phyloP scores from a whole-genome alignment of 306 rosid species.

The Carpinus fangiana region DNA sequence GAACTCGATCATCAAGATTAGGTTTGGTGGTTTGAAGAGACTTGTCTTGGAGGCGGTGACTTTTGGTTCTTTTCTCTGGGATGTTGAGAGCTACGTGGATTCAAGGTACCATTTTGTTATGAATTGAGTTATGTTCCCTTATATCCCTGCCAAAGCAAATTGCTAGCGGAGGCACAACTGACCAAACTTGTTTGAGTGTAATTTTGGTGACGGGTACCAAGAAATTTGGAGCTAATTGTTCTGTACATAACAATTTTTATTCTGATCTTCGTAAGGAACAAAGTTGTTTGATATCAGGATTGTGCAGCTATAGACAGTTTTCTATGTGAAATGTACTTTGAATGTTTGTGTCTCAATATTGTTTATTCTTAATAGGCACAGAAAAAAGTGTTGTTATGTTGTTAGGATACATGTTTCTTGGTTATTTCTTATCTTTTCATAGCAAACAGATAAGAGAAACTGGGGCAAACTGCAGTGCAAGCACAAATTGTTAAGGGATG shows the following conservation, averaged over 20 bases:
- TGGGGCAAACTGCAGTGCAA: too few species aligned
- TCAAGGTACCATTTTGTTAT: conserved; percentile 84
- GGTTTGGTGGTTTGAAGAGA: conserved; percentile 81
- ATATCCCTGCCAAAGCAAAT: conserved; percentile 18
- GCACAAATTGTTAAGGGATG: too few species aligned
- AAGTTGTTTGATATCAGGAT: neutral
- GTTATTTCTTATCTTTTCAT: neutral
- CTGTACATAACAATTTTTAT: conserved; percentile 34
- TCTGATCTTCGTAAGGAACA: neutral
- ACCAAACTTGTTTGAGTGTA: conserved; percentile 22
- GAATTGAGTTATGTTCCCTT: conserved; percentile 35
- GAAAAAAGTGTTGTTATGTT: neutral
- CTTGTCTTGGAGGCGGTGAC: conserved; percentile 88
- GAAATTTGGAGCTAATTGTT: conserved; percentile 21
- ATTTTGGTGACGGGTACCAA: conserved; percentile 16
- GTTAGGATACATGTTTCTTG: neutral
- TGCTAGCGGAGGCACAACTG: conserved; percentile 17
- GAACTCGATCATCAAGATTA: conserved; percentile 67
- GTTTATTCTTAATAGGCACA: neutral
- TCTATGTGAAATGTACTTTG: neutral
- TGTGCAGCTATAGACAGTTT: neutral
- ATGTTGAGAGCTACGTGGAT: conserved; percentile 86
- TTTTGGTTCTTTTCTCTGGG: conserved; percentile 94
- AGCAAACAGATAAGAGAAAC: too few species aligned
- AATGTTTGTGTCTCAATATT: neutral